Evolutionary conservation across 192 early-diverging fungal species (phyloP).

Genomic region (Mortierella claussenii): DNA sequence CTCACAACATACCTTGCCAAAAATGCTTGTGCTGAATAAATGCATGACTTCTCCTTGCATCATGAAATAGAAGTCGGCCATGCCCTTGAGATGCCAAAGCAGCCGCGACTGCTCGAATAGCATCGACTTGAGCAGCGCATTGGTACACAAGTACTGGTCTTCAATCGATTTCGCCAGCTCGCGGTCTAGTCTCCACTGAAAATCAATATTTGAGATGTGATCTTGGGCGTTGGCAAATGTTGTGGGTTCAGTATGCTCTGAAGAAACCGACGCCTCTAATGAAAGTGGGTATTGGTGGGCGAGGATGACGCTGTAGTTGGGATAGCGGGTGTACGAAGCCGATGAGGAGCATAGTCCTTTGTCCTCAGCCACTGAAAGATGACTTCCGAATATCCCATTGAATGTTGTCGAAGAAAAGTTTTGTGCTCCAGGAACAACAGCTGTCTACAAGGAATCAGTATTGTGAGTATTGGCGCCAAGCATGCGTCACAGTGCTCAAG

Average conservation of each 20-base stretch:
- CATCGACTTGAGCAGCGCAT: constrained; percentile 27
- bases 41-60: constrained; percentile 46
- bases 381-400: constrained; percentile 8
- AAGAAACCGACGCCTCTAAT: background rate
- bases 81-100: constrained; percentile 38
- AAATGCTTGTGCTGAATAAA: constrained; percentile 18
- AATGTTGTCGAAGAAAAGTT: constrained; percentile 8
- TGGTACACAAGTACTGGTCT: constrained; percentile 18
- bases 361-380: background rate
- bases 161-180: constrained; percentile 19
- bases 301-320: constrained; percentile 1
- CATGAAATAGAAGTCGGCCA: constrained; percentile 51
- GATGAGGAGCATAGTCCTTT: background rate
- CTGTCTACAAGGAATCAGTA: background rate
- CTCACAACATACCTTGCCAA: constrained; percentile 22
- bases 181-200: constrained; percentile 21
- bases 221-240: background rate
- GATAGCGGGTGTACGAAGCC: background rate
- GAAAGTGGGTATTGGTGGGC: constrained; percentile 21
- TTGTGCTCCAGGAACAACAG: background rate
- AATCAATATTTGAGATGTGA: constrained; percentile 3
- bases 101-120: constrained; percentile 18
- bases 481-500: too few species aligned
- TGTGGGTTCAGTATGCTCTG: background rate
- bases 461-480: background rate